Evolutionary conservation across 768 basidiomycete species (phyloP), one percentile per base, ranked within the genome.

Genomic region (Pholiota molesta): DNA sequence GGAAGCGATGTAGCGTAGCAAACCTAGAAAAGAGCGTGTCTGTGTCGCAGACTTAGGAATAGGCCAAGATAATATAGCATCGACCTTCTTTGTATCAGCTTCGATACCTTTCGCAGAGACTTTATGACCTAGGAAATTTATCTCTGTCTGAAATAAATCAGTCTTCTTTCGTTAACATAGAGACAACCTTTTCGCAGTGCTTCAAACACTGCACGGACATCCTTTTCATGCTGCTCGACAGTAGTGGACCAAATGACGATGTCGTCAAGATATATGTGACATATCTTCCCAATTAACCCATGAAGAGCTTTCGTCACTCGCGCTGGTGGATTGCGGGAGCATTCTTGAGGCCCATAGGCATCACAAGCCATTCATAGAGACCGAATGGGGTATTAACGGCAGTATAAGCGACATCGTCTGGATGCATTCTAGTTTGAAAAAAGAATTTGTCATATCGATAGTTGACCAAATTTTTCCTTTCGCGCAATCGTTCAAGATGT

Each of bases 191-290:
- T 39, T 2, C 10, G 28, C 1, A 72, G 54, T 0, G 66, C 69
- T 0, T 71, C 67, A 0, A 80, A 66, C 17, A 78, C 70, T 0
- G 23, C 19, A 0, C 57, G 35, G 0, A 76, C 68, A 53, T 75
- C 68, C 1, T 29, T 0, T 0, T 60, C 42, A 28, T 81, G 80
- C 54, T 79, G 74, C 3, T 74, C 75, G 0, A 76, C 17, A 0
- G 67, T 62, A 0, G 78, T 10, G 0, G 79, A 83, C 76, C 77
- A 83, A 26, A 82, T 79, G 16, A 83, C 69, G n/a, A 82, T 78
- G 53, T 82, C 75, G 58, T 83, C 78, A 0, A 83, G 67, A 60
- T 83, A 83, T 0, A 80, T 72, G 58, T 82, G 77, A 54, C 79
- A 78, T 49, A 81, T 74, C 1, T 68, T 67, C 0, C 81, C 79